Conservation (phyloP, 768 basidiomycete species). For the Lactarius deliciosus region DNA sequence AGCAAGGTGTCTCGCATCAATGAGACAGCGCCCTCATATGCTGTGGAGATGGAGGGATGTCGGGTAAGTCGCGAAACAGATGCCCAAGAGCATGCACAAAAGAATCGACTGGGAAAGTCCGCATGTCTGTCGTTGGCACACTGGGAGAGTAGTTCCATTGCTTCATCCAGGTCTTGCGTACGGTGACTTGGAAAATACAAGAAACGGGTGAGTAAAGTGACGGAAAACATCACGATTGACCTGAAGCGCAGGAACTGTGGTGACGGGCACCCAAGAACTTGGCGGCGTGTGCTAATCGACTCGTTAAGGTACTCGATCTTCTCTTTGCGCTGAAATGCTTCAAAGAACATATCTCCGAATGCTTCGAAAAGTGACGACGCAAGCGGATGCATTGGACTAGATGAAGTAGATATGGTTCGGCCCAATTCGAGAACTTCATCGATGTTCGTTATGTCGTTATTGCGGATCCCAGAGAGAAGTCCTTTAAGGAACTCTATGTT, state of each 20-base stretch:
- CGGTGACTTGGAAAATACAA: background rate
- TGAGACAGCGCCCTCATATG: too few species aligned
- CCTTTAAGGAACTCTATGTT: background rate
- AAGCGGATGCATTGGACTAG: background rate
- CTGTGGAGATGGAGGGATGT: too few species aligned
- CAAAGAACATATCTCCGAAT: background rate
- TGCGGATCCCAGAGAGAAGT: background rate
- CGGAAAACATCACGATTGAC: background rate
- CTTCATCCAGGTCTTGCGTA: background rate
- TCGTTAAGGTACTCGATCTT: background rate
- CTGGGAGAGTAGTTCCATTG: too few species aligned
- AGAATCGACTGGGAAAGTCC: background rate
- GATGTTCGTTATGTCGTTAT: background rate
- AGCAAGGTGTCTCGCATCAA: too few species aligned
- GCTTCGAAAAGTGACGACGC: background rate
- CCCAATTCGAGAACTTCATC: background rate
- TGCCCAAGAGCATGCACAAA: too few species aligned
- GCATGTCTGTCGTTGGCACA: background rate
- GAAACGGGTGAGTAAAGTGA: background rate
- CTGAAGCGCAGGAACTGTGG: accelerated
- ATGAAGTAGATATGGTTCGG: background rate
- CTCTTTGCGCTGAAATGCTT: background rate
- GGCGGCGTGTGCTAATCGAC: background rate
- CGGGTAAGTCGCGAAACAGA: too few species aligned
- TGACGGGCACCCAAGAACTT: background rate